phyloP scores from a whole-genome alignment of 2,329 filamentous ascomycete species.

The Penicillium sp. region DNA sequence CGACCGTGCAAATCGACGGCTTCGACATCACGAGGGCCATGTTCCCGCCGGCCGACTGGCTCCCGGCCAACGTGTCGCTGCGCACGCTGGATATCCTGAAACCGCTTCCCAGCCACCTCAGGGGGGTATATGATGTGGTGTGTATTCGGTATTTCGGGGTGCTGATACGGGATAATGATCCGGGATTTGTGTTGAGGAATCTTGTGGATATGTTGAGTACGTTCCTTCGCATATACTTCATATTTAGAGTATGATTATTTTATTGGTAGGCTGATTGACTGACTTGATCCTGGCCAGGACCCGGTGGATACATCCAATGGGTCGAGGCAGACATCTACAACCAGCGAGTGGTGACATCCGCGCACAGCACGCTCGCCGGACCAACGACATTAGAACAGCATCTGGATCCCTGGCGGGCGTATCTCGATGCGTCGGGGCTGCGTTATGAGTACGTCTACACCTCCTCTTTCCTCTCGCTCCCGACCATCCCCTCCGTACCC shows the following conservation, averaged over 20 bases:
- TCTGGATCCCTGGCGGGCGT: neutral
- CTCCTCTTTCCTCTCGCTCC: too few species aligned
- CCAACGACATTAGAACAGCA: neutral
- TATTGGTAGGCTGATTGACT: too few species aligned
- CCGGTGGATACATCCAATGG: conserved; percentile 9
- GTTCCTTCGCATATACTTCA: too few species aligned
- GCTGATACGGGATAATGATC: neutral
- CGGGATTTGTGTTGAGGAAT: neutral
- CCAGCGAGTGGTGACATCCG: neutral
- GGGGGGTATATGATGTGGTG: neutral
- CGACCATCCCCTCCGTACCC: too few species aligned
- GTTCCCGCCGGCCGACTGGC: conserved; percentile 2
- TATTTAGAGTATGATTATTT: too few species aligned
- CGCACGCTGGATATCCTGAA: neutral
- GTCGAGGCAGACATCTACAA: conserved; percentile 1
- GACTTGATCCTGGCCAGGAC: too few species aligned
- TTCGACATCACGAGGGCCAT: conserved; percentile 8
- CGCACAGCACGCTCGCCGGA: neutral
- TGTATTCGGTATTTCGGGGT: conserved; percentile 3
- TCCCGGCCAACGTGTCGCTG: neutral
- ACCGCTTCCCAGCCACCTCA: neutral
- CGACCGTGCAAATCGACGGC: conserved; percentile 2
- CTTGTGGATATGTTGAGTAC: neutral
- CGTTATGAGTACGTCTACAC: neutral
- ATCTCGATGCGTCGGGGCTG: neutral